A percentile compares a stretch with the other conserved stretches of the same genome.
Conservation (phyloP, 2,329 filamentous ascomycete species). For the Colletotrichum sp. region DNA sequence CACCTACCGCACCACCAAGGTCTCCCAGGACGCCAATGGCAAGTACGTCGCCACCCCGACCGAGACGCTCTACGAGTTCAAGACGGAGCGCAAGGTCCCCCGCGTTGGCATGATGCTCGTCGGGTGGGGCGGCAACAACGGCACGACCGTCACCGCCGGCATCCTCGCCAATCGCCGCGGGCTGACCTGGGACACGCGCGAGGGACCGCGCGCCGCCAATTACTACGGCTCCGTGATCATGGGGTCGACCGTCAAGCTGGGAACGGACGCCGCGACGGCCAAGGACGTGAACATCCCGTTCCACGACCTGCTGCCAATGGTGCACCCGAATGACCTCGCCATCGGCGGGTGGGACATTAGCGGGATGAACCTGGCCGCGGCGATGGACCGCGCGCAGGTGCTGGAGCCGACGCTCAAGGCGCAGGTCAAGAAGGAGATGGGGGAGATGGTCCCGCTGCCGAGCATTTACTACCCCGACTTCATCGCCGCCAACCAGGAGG, state of each 20-base stretch:
- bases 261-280: slow-evolving; percentile 81
- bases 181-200: slow-evolving; percentile 91
- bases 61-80: slow-evolving; percentile 95
- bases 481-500: slow-evolving; percentile 98
- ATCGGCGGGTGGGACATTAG: slow-evolving; percentile 99
- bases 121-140: slow-evolving; percentile 98
- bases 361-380: slow-evolving; percentile 82
- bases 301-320: slow-evolving; percentile 92
- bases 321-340: slow-evolving; percentile 93
- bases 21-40: slow-evolving; percentile 71
- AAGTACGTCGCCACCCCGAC: slow-evolving; percentile 84
- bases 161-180: slow-evolving; percentile 93
- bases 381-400: slow-evolving; percentile 96
- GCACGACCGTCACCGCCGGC: slow-evolving; percentile 94
- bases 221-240: slow-evolving; percentile 99
- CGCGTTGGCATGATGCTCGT: slow-evolving; percentile 98
- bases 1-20: slow-evolving; percentile 91
- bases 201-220: slow-evolving; percentile 84
- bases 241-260: slow-evolving; percentile 96
- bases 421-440: slow-evolving; percentile 92
- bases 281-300: slow-evolving; percentile 97
- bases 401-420: slow-evolving; percentile 94
- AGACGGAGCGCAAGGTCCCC: slow-evolving; percentile 90
- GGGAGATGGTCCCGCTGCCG: slow-evolving; percentile 83
- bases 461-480: slow-evolving; percentile 99